A percentile compares a stretch with the other conserved stretches of the same genome.
Conservation (phyloP, 2,329 filamentous ascomycete species). For the Ceratocystis eucalypticola region DNA sequence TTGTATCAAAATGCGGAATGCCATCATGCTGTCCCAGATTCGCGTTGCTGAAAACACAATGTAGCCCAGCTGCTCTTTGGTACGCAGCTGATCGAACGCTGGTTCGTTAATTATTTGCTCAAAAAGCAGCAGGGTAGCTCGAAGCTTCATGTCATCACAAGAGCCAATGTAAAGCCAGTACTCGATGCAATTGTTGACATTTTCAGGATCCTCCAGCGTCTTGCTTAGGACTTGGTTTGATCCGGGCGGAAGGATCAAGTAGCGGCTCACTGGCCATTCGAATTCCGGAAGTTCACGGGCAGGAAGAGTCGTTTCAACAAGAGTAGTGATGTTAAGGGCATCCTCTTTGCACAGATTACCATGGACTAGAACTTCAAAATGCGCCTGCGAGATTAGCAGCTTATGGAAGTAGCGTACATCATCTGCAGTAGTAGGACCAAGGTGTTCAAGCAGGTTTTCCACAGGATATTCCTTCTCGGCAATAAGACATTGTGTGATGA, state of each 20-base stretch:
- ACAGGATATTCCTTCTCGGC: constrained; percentile 64
- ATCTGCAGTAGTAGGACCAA: constrained; percentile 59
- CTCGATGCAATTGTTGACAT: constrained; percentile 78
- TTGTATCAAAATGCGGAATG: constrained; percentile 83
- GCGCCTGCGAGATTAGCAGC: constrained; percentile 66
- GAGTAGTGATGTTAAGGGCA: constrained; percentile 67
- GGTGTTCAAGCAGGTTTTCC: constrained; percentile 64
- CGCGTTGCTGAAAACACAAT: constrained; percentile 77
- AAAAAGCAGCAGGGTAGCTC: constrained; percentile 67
- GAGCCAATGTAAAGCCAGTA: constrained; percentile 61
- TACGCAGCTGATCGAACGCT: constrained; percentile 84
- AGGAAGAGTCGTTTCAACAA: constrained; percentile 65
- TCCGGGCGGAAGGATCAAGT: constrained; percentile 62
- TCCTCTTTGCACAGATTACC: constrained; percentile 94
- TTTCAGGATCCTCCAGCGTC: constrained; percentile 68
- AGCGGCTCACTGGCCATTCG: constrained; percentile 69
- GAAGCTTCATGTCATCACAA: constrained; percentile 51
- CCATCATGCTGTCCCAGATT: constrained; percentile 61
- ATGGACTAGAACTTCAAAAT: constrained; percentile 78
- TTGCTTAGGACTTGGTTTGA: constrained; percentile 76
- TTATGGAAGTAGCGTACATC: constrained; percentile 67
- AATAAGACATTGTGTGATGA: constrained; percentile 69
- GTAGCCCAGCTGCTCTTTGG: constrained; percentile 94
- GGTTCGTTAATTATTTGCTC: constrained; percentile 88
- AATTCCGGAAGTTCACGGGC: constrained; percentile 58